Evolutionary conservation across 1,284 basidiomycete species (phyloP), one percentile per base, ranked within the genome.

Genomic region (Puccinia triticina): DNA sequence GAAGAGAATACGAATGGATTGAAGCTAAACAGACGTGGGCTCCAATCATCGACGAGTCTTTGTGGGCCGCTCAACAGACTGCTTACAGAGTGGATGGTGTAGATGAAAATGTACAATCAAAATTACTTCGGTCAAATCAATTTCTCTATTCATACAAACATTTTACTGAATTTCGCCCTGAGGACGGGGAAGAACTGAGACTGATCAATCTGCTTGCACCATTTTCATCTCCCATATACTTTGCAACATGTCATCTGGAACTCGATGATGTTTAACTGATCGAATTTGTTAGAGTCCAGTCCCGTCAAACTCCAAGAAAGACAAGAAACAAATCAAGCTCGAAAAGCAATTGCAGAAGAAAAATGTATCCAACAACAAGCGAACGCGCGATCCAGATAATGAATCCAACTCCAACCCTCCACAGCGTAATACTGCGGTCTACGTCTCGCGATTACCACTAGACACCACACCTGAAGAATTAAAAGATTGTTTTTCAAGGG

Each of bases 81-180:
- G 94, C 94, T 1, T 98, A 98, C 88, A 92, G 94, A 2, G 89
- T 98, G 1, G 90, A 89, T 43, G 96, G 95, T 21, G 93, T 97
- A 10, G 94, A 98, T 86, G 95, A 98, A 89, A 91, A 92, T 88
- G 94, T 94, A 86, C 29, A n/a, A 26, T 5, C 71, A 18, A 73
- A 86, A 91, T 82, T 21, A 12, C 16, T 55, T 32, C 48, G 32
- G 40, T 50, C 75, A 57, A 66, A 59, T 72, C 69, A 3, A 23
- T 48, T 23, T 53, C 29, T 34, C 32, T 32, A 50, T 53, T 57
- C 32, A 18, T 43, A n/a, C 12, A 43, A 43, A 43, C 7, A 43
- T 34, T 61, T 21, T 61, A 1, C 16, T 32, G 29, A 61, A 14
- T 53, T 18, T 53, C 16, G 23, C 3, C 5, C 32, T 4, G 18